These are phyloP conservation scores for Ganoderma sp. DNA, from an alignment of 1,284 basidiomycete genomes.

Conservation along the genomic window DNA sequence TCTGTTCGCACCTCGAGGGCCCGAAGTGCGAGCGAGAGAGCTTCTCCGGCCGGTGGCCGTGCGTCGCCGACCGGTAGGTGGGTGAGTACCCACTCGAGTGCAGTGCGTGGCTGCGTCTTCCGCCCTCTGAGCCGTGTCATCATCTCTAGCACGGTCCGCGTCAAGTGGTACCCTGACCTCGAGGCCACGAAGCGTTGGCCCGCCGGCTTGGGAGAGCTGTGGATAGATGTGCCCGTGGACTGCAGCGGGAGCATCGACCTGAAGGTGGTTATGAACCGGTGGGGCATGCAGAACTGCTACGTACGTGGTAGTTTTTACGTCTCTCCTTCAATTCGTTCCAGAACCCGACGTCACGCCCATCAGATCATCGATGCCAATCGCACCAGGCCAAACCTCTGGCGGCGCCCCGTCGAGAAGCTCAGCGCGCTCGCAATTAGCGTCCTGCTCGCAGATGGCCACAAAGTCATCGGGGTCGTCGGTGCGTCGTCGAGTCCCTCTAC, in stretches of 20 bases:
- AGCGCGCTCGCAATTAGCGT: constrained; percentile 18
- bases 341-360: not conserved
- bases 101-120: too few relatives aligned
- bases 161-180: constrained; percentile 26
- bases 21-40: not conserved
- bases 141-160: constrained; percentile 13
- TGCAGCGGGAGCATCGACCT: constrained; percentile 21
- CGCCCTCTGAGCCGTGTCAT: not conserved
- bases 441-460: constrained; percentile 11
- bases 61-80: not conserved
- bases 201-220: constrained; percentile 13
- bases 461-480: constrained; percentile 25
- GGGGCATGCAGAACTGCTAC: constrained; percentile 31
- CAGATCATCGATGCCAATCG: constrained; percentile 21
- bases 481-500: not conserved
- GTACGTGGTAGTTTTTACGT: constrained; percentile 6
- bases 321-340: not conserved
- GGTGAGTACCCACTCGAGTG: not conserved
- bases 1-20: not conserved
- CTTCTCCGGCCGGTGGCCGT: not conserved
- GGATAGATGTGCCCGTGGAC: constrained; percentile 17
- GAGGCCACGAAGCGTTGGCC: constrained; percentile 18
- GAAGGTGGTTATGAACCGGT: constrained; percentile 6
- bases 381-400: constrained; percentile 4
- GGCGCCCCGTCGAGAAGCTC: constrained; percentile 17